A percentile compares a stretch with the other conserved stretches of the same genome.
phyloP scores from a whole-genome alignment of 129 eudicot genomes.

The Chrysanthemum seticuspe region DNA sequence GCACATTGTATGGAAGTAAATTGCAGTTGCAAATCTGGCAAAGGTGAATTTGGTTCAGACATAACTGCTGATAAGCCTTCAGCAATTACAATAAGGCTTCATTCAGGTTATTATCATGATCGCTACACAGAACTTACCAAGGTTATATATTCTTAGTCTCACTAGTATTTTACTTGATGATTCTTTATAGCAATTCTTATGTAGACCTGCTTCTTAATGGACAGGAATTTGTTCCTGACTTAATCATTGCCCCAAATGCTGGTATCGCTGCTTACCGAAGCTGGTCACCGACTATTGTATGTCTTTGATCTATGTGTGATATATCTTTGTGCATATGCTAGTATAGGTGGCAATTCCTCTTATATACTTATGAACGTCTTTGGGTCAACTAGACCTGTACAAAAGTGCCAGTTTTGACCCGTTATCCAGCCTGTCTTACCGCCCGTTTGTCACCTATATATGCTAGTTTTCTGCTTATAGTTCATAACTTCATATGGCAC shows the following conservation, averaged over 20 bases:
- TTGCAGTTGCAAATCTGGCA: conserved; percentile 55
- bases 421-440: not conserved
- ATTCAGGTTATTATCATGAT: conserved; percentile 78
- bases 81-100: conserved; percentile 53
- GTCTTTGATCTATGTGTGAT: conserved; percentile 17
- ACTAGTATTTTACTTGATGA: not conserved
- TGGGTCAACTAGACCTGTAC: not conserved
- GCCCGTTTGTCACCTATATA: not conserved
- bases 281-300: conserved; percentile 89
- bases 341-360: not conserved
- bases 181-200: conserved; percentile 4
- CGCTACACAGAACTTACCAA: conserved; percentile 55
- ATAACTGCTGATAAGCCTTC: conserved; percentile 19
- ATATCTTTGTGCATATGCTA: not conserved
- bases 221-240: conserved; percentile 68
- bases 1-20: conserved; percentile 57
- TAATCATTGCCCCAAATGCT: conserved; percentile 84
- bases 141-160: conserved; percentile 40
- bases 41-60: conserved; percentile 17
- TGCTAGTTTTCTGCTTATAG: not conserved
- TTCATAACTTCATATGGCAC: conserved; percentile 6
- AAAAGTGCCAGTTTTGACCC: not conserved
- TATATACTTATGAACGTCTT: not conserved
- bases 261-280: conserved; percentile 90
- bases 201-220: conserved; percentile 11